phyloP scores from a whole-genome alignment of 2,329 filamentous ascomycete species.

The Blastomyces gilchristii region DNA sequence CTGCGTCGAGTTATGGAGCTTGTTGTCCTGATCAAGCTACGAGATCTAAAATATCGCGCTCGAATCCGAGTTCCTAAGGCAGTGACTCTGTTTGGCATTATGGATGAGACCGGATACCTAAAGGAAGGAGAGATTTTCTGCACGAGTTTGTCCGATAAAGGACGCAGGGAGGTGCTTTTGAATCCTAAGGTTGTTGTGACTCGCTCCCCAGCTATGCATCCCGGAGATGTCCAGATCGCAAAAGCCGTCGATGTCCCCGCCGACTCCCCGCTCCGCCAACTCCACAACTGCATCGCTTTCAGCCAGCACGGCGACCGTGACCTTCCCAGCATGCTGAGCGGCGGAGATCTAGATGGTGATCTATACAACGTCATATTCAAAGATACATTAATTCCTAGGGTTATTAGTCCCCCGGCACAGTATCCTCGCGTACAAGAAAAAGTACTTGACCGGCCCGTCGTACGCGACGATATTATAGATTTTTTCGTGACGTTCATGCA shows the following conservation, averaged over 20 bases:
- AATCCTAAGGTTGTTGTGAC: constrained; percentile 52
- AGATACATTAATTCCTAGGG: constrained; percentile 36
- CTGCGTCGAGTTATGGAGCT: constrained; percentile 61
- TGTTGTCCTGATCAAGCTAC: constrained; percentile 57
- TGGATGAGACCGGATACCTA: constrained; percentile 68
- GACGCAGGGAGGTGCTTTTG: constrained; percentile 22
- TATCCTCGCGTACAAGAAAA: constrained; percentile 52
- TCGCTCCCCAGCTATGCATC: constrained; percentile 69
- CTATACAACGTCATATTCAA: constrained; percentile 74
- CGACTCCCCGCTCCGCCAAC: constrained; percentile 49
- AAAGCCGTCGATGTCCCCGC: constrained; percentile 44
- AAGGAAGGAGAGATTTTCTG: constrained; percentile 59
- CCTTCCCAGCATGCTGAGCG: constrained; percentile 65
- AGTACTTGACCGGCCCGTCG: constrained; percentile 53
- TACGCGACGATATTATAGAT: constrained; percentile 56
- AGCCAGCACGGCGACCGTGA: constrained; percentile 61
- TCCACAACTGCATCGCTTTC: constrained; percentile 70
- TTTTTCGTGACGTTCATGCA: constrained; percentile 75
- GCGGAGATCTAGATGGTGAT: constrained; percentile 78
- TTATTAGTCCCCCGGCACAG: constrained; percentile 51
- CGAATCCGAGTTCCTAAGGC: constrained; percentile 62
- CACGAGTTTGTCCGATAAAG: constrained; percentile 40
- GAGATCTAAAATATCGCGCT: constrained; percentile 66
- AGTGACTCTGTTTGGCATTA: constrained; percentile 68
- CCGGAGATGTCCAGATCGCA: constrained; percentile 65